These are phyloP conservation scores for Potentilla sterilis DNA, from an alignment of 306 rosid genomes.

Conservation along the genomic window DNA sequence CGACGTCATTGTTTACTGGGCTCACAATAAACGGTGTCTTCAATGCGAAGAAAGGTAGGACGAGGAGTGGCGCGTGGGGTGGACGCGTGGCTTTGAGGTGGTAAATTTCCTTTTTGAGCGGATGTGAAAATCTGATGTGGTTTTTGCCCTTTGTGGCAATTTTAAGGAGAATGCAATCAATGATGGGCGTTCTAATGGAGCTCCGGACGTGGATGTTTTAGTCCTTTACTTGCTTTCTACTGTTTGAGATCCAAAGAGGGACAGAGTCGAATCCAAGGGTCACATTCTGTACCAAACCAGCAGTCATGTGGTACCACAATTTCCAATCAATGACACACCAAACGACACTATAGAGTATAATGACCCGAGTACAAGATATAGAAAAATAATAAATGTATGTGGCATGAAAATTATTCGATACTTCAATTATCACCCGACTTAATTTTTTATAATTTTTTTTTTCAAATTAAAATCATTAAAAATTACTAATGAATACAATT, in stretches of 20 bases:
- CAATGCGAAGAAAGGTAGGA: background rate
- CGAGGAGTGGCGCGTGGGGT: slow-evolving; percentile 7
- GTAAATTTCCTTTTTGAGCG: background rate
- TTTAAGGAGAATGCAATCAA: slow-evolving; percentile 13
- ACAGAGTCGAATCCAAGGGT: background rate
- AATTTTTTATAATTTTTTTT: too few relatives aligned
- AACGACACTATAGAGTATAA: too few relatives aligned
- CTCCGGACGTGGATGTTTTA: background rate
- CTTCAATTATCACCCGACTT: too few relatives aligned
- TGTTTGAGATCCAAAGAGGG: background rate
- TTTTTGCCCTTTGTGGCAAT: slow-evolving; percentile 31
- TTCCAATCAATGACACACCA: background rate
- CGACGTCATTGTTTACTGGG: slow-evolving; percentile 29
- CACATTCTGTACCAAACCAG: background rate
- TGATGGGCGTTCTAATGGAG: background rate
- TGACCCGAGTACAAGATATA: too few relatives aligned
- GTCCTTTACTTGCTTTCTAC: background rate
- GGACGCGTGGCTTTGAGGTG: background rate
- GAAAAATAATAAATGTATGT: too few relatives aligned
- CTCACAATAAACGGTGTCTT: background rate
- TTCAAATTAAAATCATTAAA: too few relatives aligned
- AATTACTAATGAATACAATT: too few relatives aligned
- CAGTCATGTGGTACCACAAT: background rate
- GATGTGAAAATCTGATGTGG: too few relatives aligned
- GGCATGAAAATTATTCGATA: too few relatives aligned